These are phyloP conservation scores for Aspergillus fumigatus DNA, from an alignment of 2,329 filamentous ascomycete species.

Conservation along the genomic window DNA sequence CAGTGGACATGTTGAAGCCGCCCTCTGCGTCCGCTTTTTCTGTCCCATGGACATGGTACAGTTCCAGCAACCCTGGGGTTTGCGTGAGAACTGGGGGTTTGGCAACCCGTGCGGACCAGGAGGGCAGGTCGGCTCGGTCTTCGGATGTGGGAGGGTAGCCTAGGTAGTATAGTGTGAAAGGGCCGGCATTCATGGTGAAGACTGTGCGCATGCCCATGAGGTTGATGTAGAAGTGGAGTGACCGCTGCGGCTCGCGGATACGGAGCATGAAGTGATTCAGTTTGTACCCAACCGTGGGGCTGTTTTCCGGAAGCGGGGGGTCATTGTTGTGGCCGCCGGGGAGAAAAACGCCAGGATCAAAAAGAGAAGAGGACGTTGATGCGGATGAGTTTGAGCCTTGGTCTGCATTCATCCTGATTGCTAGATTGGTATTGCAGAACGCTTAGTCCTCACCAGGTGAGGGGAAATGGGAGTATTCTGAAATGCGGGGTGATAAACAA, in stretches of 20 bases:
- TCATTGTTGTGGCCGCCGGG: constrained; percentile 28
- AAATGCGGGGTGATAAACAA: background rate
- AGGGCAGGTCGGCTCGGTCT: constrained; percentile 21
- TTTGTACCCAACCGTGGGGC: constrained; percentile 29
- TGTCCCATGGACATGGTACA: constrained; percentile 35
- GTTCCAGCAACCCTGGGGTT: constrained; percentile 33
- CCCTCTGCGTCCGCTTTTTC: constrained; percentile 20
- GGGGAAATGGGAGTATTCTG: background rate
- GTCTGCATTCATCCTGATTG: background rate
- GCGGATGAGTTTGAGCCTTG: background rate
- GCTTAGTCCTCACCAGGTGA: background rate
- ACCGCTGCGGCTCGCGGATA: constrained; percentile 30
- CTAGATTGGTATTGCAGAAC: background rate
- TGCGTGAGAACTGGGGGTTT: constrained; percentile 22
- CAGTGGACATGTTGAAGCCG: constrained; percentile 21
- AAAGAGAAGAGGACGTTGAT: constrained; percentile 7
- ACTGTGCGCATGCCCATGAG: constrained; percentile 39
- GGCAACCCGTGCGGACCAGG: constrained; percentile 27
- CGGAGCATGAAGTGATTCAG: constrained; percentile 39
- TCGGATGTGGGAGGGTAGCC: constrained; percentile 31
- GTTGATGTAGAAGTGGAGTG: constrained; percentile 36
- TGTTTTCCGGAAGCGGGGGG: constrained; percentile 22
- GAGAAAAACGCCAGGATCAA: constrained; percentile 25
- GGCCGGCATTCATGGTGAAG: constrained; percentile 37
- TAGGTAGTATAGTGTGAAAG: constrained; percentile 40